Base-by-base conservation (phyloP, 345 rosid species). In the Boechera stricta region DNA sequence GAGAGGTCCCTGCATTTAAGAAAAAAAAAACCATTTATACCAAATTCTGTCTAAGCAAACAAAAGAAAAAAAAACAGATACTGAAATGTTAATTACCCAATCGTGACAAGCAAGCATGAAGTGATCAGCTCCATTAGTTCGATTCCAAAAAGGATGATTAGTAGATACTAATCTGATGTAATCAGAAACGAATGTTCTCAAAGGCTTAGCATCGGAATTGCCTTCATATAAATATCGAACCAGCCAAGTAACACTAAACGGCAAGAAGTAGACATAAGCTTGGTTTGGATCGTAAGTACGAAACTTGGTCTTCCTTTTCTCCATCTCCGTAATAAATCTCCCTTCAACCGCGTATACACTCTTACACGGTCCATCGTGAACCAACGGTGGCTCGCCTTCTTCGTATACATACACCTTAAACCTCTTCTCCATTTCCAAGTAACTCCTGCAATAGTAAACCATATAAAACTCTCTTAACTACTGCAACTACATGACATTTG, bases 101-200 rank as follows among this genome's bases (percentile, higher is more conserved):
- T 89, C 97, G 61, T 91, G 97, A 60, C 97, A 89, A 11, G 95
- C 87, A 75, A 91, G 91, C 97, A 89, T 89, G 89, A 91, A 89
- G 75, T 91, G 95, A 76, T 89, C 95, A 65, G 97, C 94, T 4
- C 95, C 95, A 63, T 59, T 80, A 51, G 90, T 87, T 60, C 85
- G 81, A 72, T 91, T 91, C 97, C 97, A 91, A 47, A 85, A 91
- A 31, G 93, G 93, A 67, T 89, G 75, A 73, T 86, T 90, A 61
- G 79, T 75, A 12, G 98, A 90, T 8, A 94, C 52, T 52, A 84
- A 73, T 29, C 49, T 82, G 13, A 94, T 85, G 53, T 94, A 94
- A 74, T 92, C 97, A 21, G 84, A 85, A 51, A 85, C 95, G 64
- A 87, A 92, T 10, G 73, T 84, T 79, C 41, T 80, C 47, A 90